Evolutionary conservation across 345 rosid species (phyloP).

Genomic region (Punica granatum): DNA sequence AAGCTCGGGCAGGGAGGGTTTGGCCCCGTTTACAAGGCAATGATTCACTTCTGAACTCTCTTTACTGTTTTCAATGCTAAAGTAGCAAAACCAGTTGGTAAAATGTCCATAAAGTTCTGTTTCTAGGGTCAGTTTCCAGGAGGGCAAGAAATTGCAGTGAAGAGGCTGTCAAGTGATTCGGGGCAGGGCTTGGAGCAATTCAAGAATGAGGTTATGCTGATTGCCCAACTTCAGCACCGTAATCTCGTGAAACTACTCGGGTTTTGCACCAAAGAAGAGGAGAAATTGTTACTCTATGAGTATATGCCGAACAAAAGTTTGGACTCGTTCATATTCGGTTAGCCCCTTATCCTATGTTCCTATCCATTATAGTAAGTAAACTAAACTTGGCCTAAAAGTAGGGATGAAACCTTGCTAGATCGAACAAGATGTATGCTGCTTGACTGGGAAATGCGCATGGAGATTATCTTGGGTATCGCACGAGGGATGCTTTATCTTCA

Average conservation of each 20-base stretch:
- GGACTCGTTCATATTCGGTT: conserved; percentile 50
- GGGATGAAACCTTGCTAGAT: conserved; percentile 16
- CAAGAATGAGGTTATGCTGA: conserved; percentile 43
- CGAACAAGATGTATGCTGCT: conserved; percentile 18
- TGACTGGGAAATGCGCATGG: conserved; percentile 42
- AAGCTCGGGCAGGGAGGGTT: conserved; percentile 52
- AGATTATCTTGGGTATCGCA: conserved; percentile 54
- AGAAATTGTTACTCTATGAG: conserved; percentile 45
- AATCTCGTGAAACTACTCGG: conserved; percentile 52
- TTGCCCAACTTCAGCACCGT: conserved; percentile 49
- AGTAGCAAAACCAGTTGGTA: neutral
- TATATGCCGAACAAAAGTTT: conserved; percentile 57
- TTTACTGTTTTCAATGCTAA: neutral
- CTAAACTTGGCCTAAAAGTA: neutral
- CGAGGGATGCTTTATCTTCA: conserved; percentile 66
- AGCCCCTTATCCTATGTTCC: conserved; percentile 4
- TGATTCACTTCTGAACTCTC: neutral
- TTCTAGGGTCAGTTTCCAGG: conserved; percentile 36
- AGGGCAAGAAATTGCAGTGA: conserved; percentile 49
- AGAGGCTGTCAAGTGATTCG: conserved; percentile 47
- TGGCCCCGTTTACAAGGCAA: conserved; percentile 56
- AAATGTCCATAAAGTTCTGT: neutral
- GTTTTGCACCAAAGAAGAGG: conserved; percentile 33
- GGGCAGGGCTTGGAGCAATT: conserved; percentile 56
- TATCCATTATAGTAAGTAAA: neutral